phyloP scores from a whole-genome alignment of 2,329 filamentous ascomycete genomes.

The Penicillium occitanis region DNA sequence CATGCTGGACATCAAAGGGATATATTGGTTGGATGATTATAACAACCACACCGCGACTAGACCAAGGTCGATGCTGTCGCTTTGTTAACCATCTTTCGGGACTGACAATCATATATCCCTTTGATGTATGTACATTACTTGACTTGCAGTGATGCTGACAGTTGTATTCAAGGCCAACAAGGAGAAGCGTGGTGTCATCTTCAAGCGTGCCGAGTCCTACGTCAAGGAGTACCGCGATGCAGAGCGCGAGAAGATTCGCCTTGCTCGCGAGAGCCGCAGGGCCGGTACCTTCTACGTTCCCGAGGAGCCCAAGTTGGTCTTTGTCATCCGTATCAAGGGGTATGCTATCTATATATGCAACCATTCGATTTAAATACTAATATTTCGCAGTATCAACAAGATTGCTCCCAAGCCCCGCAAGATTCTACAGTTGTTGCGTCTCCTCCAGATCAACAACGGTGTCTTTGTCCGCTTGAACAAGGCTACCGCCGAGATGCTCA shows the following conservation, averaged over 20 bases:
- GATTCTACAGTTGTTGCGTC: conserved; percentile 98
- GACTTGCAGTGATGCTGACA: too few relatives aligned
- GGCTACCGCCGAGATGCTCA: conserved; percentile 95
- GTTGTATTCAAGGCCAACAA: conserved; percentile 74
- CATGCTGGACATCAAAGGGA: conserved; percentile 28
- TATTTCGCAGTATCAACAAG: conserved; percentile 89
- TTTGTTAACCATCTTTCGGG: conserved; percentile 58
- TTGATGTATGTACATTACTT: conserved; percentile 12
- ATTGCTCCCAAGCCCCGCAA: conserved; percentile 99
- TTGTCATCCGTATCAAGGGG: conserved; percentile 99
- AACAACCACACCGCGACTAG: conserved; percentile 88
- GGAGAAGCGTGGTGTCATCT: conserved; percentile 97
- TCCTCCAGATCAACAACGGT: conserved; percentile 99
- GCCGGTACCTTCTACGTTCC: conserved; percentile 92
- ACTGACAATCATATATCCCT: conserved; percentile 61
- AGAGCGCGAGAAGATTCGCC: conserved; percentile 97
- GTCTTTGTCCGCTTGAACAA: conserved; percentile 98
- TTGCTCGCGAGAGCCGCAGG: conserved; percentile 84
- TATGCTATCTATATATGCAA: conserved; percentile 43
- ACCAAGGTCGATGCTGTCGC: conserved; percentile 96
- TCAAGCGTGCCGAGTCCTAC: conserved; percentile 99
- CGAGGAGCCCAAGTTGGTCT: conserved; percentile 93
- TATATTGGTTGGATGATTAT: conserved; percentile 70
- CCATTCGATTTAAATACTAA: conserved; percentile 18
- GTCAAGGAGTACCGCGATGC: conserved; percentile 98